Base-by-base conservation (phyloP, 768 basidiomycete species). In the Boletellus emodensis region DNA sequence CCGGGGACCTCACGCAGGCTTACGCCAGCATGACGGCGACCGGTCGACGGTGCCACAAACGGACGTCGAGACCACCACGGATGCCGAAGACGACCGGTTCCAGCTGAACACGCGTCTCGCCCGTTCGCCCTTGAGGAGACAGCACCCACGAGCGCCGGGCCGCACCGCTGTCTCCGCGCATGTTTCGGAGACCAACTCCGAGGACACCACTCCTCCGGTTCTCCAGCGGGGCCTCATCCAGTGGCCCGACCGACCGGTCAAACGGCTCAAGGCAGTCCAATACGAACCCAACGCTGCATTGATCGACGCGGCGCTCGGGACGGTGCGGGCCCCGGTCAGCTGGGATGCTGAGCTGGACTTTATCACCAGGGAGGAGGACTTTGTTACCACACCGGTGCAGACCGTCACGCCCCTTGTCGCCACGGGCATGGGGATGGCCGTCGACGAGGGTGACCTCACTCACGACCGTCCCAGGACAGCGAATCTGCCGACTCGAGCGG, bases 261-360 rank as follows among this genome's bases (percentile, higher is more conserved):
- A 58, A 45, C 60, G 54, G 15, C 28, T 54, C 43, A 67, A 53
- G 24, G n/a, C 48, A 1, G 49, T 66, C 38, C 40, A 26, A 15
- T 66, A 66, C 18, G 61, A 67, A 17, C 24, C 53, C 2, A 58
- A 61, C 17, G 2, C 52, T 6, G 49, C 22, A 4, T 28, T 46
- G 6, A 43, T 66, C 22, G 66, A 66, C 15, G 51, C 51, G 3
- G 58, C 63, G 1, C 61, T 66, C 6, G 66, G 52, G 40, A 66
- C 65, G 0, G 46, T 46, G 4, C 10, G 52, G 4, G 66, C 65
- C 3, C 52, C 61, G 3, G 40, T 66, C 34, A 18, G 39, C 46
- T 63, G 61, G 61, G 49, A 51, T 13, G 49, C 38, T 4, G 55
- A 54, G 41, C 3, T 46, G n/a, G 44, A 62, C 30, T 33, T 46